A percentile compares a stretch with the other conserved stretches of the same genome.
These are phyloP conservation scores for Yarrowia alimentaria DNA, from an alignment of 805 yeast species.

Conservation along the genomic window DNA sequence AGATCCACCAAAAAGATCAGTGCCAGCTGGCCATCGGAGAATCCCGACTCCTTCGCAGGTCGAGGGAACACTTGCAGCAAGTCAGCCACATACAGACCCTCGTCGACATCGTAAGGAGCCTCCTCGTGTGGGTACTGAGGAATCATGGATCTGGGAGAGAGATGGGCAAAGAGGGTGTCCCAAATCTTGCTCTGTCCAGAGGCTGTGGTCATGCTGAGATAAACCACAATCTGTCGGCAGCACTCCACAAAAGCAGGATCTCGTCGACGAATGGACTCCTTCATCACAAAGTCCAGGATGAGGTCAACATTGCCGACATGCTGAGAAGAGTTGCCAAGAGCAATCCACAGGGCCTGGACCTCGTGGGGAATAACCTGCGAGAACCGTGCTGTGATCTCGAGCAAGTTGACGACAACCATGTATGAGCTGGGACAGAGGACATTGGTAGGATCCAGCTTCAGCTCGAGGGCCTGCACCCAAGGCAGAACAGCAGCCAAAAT, in stretches of 20 bases:
- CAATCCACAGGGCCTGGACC: conserved; percentile 93
- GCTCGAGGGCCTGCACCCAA: conserved; percentile 84
- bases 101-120: conserved; percentile 37
- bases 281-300: conserved; percentile 67
- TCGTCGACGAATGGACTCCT: conserved; percentile 64
- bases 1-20: conserved; percentile 82
- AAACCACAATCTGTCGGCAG: conserved; percentile 78
- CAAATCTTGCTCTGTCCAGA: conserved; percentile 56
- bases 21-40: conserved; percentile 85
- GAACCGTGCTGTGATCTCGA: conserved; percentile 80
- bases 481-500: conserved; percentile 78
- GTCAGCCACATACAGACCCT: conserved; percentile 60
- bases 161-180: conserved; percentile 62
- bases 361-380: conserved; percentile 76
- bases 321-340: conserved; percentile 70
- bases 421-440: conserved; percentile 40
- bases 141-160: conserved; percentile 87
- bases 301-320: conserved; percentile 65
- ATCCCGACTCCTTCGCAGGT: conserved; percentile 65
- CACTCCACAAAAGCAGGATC: conserved; percentile 73
- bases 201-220: conserved; percentile 46
- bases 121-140: conserved; percentile 52
- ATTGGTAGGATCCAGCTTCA: conserved; percentile 48
- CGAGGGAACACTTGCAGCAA: conserved; percentile 53
- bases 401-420: conserved; percentile 76